phyloP scores from a whole-genome alignment of 495 filamentous ascomycete species.

The Aspergillus ellipticus region DNA sequence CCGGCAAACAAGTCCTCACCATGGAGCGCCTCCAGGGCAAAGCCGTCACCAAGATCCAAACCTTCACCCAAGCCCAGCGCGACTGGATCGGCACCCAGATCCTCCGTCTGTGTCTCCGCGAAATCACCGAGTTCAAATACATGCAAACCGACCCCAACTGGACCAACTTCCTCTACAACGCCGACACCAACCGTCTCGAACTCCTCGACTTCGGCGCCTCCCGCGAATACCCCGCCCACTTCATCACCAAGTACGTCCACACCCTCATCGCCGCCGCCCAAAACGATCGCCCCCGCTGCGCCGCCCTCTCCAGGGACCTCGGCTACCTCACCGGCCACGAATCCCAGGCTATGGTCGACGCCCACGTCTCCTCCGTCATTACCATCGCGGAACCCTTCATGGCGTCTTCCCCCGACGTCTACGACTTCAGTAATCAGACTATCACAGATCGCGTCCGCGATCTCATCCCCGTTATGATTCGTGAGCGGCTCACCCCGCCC shows the following conservation, averaged over 20 bases:
- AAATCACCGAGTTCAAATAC: conserved; percentile 89
- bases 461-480: conserved; percentile 88
- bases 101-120: conserved; percentile 85
- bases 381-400: conserved; percentile 92
- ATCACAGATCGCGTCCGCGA: conserved; percentile 87
- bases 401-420: conserved; percentile 69
- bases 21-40: conserved; percentile 87
- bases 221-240: conserved; percentile 74
- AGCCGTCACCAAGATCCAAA: conserved; percentile 77
- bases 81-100: conserved; percentile 93
- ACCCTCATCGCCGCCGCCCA: conserved; percentile 75
- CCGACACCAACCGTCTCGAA: conserved; percentile 67
- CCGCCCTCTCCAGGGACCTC: conserved; percentile 68
- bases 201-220: conserved; percentile 95
- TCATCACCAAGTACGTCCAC: conserved; percentile 72
- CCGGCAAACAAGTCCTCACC: conserved; percentile 82
- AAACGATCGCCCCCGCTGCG: conserved; percentile 58
- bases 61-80: conserved; percentile 72
- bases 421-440: conserved; percentile 90
- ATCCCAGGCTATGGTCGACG: conserved; percentile 75
- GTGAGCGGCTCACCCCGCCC: conserved; percentile 81
- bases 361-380: conserved; percentile 75
- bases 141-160: conserved; percentile 99
- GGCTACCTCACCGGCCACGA: conserved; percentile 93
- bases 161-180: conserved; percentile 98